Base-by-base conservation (phyloP, 768 basidiomycete species). In the Trametes cingulata region DNA sequence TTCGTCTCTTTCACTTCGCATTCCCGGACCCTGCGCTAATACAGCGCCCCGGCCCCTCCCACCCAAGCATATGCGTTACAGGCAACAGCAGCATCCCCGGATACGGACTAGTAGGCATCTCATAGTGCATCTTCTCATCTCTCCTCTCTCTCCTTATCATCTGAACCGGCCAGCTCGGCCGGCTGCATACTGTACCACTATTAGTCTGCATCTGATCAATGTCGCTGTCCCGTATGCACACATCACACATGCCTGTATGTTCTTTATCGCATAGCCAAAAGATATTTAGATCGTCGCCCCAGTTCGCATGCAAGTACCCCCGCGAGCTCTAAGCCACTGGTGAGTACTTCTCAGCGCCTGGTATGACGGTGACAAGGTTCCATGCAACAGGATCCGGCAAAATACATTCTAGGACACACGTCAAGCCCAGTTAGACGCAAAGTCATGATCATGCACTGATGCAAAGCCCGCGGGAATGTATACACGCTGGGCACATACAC, bases 151-250 rank as follows among this genome's bases (percentile, higher is more conserved):
- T 19, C 9, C 29, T 27, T 20, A 25, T 54, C 19, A 15, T 29
- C 41, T 27, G 7, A 14, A 8, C 45, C 43, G 42, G n/a, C 13
- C 40, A 41, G 4, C 22, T 14, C 36, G 17, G 27, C 17, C 14
- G 42, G 15, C 54, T 8, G 56, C 47, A 58, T 63, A 63, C 52
- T 63, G 61, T 63, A 58, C 56, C 29, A 58, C 56, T 37, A 58
- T 40, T 54, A 54, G 52, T 54, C 52, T 56, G 60, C 53, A 61
- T 61, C 48, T 57, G 56, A 48, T 57, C 60, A 53, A 61, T 55
- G 60, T 61, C 60, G 60, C 60, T 55, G 60, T 55, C 48, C 42
- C 60, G 17, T 45, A 61, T 56, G 53, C 60, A 61, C 45, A 54
- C 25, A 39, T 50, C 40, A 42, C 52, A 60, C 59, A 61, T 61